phyloP scores from a whole-genome alignment of 2,329 filamentous ascomycete genomes.

The Hypoxylon sp. region DNA sequence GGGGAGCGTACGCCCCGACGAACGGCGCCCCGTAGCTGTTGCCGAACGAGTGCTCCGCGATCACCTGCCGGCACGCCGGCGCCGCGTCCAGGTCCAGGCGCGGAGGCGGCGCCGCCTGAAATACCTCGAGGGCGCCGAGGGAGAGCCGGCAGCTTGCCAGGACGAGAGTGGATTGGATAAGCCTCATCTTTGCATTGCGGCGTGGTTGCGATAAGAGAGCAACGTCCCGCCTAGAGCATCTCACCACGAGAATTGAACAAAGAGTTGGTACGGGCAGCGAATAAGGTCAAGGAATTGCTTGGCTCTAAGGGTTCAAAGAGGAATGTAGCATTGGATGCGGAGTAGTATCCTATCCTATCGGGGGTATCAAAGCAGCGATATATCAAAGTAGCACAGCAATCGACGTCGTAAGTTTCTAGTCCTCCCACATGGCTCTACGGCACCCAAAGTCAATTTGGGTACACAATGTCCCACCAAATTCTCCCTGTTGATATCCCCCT shows the following conservation, averaged over 20 bases:
- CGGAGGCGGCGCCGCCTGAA: constrained; percentile 41
- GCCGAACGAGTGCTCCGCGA: constrained; percentile 40
- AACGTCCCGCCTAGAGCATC: not conserved
- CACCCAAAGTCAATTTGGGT: not conserved
- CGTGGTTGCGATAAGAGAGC: not conserved
- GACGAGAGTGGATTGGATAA: not conserved
- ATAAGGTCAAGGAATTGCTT: not conserved
- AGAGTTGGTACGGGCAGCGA: not conserved
- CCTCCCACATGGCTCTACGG: not conserved
- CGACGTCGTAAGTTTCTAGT: not conserved
- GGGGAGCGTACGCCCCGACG: constrained; percentile 41
- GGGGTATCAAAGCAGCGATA: constrained; percentile 5
- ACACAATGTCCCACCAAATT: not conserved
- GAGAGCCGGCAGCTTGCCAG: constrained; percentile 11
- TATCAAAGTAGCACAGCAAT: not conserved
- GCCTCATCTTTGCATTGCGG: not conserved
- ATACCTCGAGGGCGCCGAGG: constrained; percentile 33
- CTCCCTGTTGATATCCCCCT: not conserved
- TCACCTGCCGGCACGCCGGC: constrained; percentile 34
- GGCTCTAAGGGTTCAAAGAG: constrained; percentile 6
- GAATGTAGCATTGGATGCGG: constrained; percentile 30
- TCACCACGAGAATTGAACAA: not conserved
- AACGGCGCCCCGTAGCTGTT: constrained; percentile 44
- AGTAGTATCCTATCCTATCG: constrained; percentile 11
- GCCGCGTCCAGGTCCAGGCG: constrained; percentile 30